These are phyloP conservation scores for Lachnellula hyalina DNA, from an alignment of 2,329 filamentous ascomycete genomes.

Conservation along the genomic window DNA sequence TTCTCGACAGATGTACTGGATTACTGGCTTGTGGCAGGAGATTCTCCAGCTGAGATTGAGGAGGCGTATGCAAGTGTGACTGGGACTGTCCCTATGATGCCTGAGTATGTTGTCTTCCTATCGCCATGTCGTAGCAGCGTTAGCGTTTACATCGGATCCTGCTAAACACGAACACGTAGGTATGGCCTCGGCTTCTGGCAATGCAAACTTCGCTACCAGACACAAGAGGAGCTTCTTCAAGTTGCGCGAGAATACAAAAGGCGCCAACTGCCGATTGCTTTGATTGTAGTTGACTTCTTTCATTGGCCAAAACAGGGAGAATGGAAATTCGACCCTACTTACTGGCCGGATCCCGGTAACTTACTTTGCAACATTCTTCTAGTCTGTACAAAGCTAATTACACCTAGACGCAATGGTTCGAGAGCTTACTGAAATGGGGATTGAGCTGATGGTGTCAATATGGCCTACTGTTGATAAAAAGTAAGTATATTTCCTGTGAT, in stretches of 20 bases:
- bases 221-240: slow-evolving; percentile 55
- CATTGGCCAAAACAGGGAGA: slow-evolving; percentile 64
- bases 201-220: slow-evolving; percentile 61
- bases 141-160: too few species aligned
- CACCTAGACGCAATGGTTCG: slow-evolving; percentile 52
- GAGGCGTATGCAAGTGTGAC: slow-evolving; percentile 51
- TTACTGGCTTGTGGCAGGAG: slow-evolving; percentile 59
- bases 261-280: slow-evolving; percentile 51
- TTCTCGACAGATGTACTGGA: slow-evolving; percentile 52
- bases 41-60: slow-evolving; percentile 50
- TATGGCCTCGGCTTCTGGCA: slow-evolving; percentile 64
- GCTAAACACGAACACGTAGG: too few species aligned
- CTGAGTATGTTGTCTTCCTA: slow-evolving; percentile 39
- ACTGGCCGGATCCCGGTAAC: slow-evolving; percentile 56
- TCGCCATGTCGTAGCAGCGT: too few species aligned
- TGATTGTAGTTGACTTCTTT: slow-evolving; percentile 65
- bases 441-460: slow-evolving; percentile 65
- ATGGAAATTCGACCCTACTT: slow-evolving; percentile 60
- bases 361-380: not conserved
- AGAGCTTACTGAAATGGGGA: slow-evolving; percentile 51
- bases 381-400: not conserved
- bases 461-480: slow-evolving; percentile 54
- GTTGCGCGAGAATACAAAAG: slow-evolving; percentile 55
- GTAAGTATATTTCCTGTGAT: too few species aligned
- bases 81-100: slow-evolving; percentile 60